Conservation (phyloP, 2,329 filamentous ascomycete species). For the Plectosphaerella plurivora region DNA sequence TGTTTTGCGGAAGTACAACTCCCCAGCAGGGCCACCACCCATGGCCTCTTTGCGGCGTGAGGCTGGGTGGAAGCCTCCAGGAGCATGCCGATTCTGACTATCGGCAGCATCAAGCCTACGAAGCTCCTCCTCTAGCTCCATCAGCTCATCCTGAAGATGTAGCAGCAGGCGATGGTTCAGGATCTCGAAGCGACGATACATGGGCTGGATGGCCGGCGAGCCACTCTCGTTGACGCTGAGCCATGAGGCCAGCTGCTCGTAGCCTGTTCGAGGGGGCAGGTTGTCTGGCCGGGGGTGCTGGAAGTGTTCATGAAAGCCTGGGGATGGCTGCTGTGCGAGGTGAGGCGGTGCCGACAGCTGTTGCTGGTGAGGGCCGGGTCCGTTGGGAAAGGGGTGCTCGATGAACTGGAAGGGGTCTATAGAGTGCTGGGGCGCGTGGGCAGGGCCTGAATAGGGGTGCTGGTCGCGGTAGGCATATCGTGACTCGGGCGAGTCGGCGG, state of each 20-base stretch:
- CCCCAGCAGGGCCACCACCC: slow-evolving; percentile 34
- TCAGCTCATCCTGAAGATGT: slow-evolving; percentile 80
- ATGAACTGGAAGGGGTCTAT: background rate
- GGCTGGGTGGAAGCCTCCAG: slow-evolving; percentile 46
- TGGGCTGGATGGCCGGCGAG: slow-evolving; percentile 41
- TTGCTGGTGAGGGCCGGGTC: background rate
- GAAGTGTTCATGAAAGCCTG: slow-evolving; percentile 6
- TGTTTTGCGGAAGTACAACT: slow-evolving; percentile 56
- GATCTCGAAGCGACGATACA: slow-evolving; percentile 79
- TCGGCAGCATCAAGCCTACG: slow-evolving; percentile 60
- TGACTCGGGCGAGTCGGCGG: slow-evolving; percentile 4
- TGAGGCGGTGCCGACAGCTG: background rate
- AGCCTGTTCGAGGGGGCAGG: slow-evolving; percentile 45
- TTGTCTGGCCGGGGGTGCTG: slow-evolving; percentile 34
- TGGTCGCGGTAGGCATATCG: background rate
- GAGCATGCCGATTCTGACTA: slow-evolving; percentile 39
- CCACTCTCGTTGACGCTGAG: slow-evolving; percentile 27
- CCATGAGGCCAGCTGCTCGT: slow-evolving; percentile 57
- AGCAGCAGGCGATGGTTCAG: slow-evolving; percentile 79
- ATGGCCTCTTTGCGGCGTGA: slow-evolving; percentile 55
- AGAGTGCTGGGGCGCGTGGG: background rate
- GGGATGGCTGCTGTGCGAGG: background rate
- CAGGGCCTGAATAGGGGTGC: background rate
- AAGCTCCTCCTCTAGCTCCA: slow-evolving; percentile 75
- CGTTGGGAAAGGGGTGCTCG: background rate